Evolutionary conservation across 2,329 filamentous ascomycete genomes (phyloP).

Genomic region (Sporothrix humicola): DNA sequence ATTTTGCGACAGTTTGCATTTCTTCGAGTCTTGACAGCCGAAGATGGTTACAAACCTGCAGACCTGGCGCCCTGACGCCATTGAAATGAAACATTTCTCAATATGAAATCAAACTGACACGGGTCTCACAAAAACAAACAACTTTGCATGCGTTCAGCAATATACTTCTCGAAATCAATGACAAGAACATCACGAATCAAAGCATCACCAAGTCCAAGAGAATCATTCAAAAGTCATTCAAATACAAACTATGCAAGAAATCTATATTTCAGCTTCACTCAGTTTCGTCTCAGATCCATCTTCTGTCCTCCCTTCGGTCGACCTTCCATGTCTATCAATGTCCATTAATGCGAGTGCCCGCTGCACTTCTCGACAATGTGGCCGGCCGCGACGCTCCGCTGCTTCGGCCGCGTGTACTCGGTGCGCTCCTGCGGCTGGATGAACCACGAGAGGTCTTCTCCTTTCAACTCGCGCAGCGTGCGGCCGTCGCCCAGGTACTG

Average conservation of each 20-base stretch:
- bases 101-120: no score
- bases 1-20: no score
- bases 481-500: constrained; percentile 6
- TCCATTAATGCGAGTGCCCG: background rate
- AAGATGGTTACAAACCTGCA: no score
- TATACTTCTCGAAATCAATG: no score
- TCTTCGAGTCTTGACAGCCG: no score
- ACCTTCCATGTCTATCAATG: background rate
- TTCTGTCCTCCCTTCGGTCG: background rate
- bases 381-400: background rate
- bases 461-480: background rate
- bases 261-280: background rate
- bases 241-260: background rate
- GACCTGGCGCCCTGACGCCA: no score
- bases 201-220: background rate
- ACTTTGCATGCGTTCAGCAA: no score
- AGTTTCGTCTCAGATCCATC: no score
- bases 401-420: background rate
- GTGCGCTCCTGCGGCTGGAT: constrained; percentile 13
- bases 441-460: background rate
- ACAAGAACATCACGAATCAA: no score
- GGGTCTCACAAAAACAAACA: no score
- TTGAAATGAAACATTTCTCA: no score
- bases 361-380: constrained; percentile 13
- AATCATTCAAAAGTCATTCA: background rate